Conservation (phyloP, 1,139 yeast species). For the Zygoascus sp. region DNA sequence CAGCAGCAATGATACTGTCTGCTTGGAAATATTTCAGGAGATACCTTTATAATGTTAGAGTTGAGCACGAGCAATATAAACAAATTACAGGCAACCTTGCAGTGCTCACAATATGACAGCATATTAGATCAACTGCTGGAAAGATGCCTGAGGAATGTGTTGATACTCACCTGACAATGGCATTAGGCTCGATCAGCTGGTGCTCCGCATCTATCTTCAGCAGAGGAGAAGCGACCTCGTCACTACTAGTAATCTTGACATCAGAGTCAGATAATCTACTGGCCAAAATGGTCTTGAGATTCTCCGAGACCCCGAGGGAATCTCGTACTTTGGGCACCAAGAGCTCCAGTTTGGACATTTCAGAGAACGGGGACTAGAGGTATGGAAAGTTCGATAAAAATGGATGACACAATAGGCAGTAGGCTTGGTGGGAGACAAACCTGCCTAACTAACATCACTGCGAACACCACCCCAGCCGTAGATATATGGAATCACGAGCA, state of each 20-base stretch:
- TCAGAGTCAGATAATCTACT: conserved; percentile 18
- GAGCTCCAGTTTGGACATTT: conserved; percentile 16
- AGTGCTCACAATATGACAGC: too few relatives aligned
- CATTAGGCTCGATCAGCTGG: conserved; percentile 65
- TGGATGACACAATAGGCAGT: neutral
- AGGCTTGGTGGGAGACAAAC: neutral
- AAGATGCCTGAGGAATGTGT: too few relatives aligned
- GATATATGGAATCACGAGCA: neutral
- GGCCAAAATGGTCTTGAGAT: conserved; percentile 25
- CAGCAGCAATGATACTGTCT: conserved; percentile 23
- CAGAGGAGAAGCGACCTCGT: conserved; percentile 7
- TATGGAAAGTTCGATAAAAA: neutral
- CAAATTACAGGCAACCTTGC: too few relatives aligned
- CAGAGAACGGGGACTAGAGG: neutral
- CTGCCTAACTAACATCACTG: neutral
- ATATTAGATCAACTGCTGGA: too few relatives aligned
- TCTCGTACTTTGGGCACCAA: conserved; percentile 22
- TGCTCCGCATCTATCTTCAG: conserved; percentile 18
- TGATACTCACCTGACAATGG: conserved; percentile 66
- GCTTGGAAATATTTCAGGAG: conserved; percentile 28
- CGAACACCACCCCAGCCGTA: neutral
- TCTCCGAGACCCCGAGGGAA: conserved; percentile 22
- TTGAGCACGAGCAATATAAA: conserved; percentile 35
- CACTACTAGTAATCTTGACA: conserved; percentile 8
- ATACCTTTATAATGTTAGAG: conserved; percentile 30